Evolutionary conservation across 495 filamentous ascomycete genomes (phyloP).

Genomic region (Chaetomium tenue): DNA sequence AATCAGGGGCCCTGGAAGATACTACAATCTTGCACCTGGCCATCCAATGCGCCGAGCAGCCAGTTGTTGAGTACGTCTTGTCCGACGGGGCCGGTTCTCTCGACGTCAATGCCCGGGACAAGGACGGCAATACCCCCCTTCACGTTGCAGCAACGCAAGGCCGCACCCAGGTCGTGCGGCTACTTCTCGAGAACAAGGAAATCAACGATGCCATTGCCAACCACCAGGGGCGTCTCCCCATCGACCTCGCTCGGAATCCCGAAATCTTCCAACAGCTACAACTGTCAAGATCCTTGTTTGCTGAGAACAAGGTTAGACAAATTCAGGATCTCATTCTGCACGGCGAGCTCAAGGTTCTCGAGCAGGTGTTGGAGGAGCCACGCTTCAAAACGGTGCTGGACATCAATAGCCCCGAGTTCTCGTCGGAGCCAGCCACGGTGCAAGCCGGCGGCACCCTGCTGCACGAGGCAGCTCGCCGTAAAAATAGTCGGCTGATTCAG

Average conservation of each 20-base stretch:
- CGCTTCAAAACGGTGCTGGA: constrained; percentile 81
- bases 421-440: constrained; percentile 71
- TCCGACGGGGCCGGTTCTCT: constrained; percentile 64
- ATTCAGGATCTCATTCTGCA: constrained; percentile 72
- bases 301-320: constrained; percentile 78
- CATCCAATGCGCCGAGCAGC: constrained; percentile 92
- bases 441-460: constrained; percentile 82
- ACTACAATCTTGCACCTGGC: constrained; percentile 89
- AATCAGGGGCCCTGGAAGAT: constrained; percentile 60
- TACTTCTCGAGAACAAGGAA: constrained; percentile 72
- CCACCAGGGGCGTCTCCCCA: constrained; percentile 77
- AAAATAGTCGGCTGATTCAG: constrained; percentile 80
- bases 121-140: constrained; percentile 89
- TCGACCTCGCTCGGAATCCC: constrained; percentile 85
- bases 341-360: constrained; percentile 71
- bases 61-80: constrained; percentile 94
- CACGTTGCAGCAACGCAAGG: constrained; percentile 85
- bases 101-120: constrained; percentile 86
- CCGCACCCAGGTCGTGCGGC: constrained; percentile 69
- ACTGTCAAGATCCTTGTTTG: constrained; percentile 82
- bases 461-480: constrained; percentile 88
- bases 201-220: constrained; percentile 93
- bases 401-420: constrained; percentile 84
- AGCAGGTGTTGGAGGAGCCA: constrained; percentile 77
- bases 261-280: constrained; percentile 96